These are phyloP conservation scores for Solanum habrochaites DNA, from an alignment of 257 asterid species.

Conservation along the genomic window DNA sequence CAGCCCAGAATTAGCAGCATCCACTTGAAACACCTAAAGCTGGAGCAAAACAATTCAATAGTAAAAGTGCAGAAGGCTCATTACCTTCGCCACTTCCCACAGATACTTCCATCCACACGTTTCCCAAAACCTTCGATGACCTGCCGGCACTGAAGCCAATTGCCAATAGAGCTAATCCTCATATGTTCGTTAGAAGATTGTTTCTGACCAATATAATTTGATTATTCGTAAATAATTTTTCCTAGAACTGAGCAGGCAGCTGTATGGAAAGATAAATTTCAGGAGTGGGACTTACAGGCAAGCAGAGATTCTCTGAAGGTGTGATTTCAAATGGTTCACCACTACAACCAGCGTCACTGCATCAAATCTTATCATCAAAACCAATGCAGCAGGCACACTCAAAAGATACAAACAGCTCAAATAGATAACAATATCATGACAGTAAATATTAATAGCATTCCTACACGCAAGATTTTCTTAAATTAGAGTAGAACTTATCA, in stretches of 20 bases:
- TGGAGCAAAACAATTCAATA: not conserved
- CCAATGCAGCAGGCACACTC: not conserved
- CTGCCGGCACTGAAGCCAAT: slow-evolving; percentile 85
- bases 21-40: not conserved
- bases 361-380: slow-evolving; percentile 21
- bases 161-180: slow-evolving; percentile 46
- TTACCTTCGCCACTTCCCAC: slow-evolving; percentile 95
- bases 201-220: slow-evolving; percentile 24
- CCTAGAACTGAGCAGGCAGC: slow-evolving; percentile 1
- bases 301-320: slow-evolving; percentile 8
- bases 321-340: slow-evolving; percentile 41
- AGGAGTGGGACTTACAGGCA: slow-evolving; percentile 35
- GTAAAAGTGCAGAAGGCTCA: not conserved
- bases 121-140: slow-evolving; percentile 40
- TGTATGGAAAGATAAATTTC: not conserved
- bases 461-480: not conserved
- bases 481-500: not conserved
- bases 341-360: slow-evolving; percentile 34
- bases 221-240: slow-evolving; percentile 5
- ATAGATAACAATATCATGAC: not conserved
- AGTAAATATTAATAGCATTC: not conserved
- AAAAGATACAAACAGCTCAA: not conserved
- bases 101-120: slow-evolving; percentile 50
- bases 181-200: slow-evolving; percentile 12
- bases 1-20: not conserved